Conservation (phyloP, 495 filamentous ascomycete genomes). For the Lentithecium fluviatile region DNA sequence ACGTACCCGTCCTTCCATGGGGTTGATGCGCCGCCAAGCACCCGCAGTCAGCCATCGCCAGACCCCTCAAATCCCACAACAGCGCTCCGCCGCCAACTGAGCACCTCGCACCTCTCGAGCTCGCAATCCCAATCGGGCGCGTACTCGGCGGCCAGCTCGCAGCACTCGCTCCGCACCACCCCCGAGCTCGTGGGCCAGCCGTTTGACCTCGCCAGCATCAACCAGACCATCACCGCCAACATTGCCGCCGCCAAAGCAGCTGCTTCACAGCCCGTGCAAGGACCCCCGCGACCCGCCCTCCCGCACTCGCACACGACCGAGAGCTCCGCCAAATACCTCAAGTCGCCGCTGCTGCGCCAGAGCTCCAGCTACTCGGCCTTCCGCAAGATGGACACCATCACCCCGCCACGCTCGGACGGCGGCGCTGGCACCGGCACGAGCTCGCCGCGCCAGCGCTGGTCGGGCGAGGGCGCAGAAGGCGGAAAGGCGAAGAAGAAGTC, state of each 20-base stretch:
- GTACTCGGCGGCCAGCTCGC: not conserved
- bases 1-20: constrained; percentile 30
- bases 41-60: not conserved
- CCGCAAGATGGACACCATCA: constrained; percentile 57
- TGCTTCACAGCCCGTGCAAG: constrained; percentile 8
- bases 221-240: constrained; percentile 22
- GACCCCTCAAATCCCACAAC: not conserved
- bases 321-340: constrained; percentile 1
- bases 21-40: not conserved
- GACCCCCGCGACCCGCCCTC: constrained; percentile 10
- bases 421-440: constrained; percentile 23
- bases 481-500: constrained; percentile 71
- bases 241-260: not conserved
- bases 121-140: not conserved
- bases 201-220: constrained; percentile 25
- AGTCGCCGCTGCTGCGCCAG: constrained; percentile 63
- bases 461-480: constrained; percentile 69
- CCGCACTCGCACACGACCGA: constrained; percentile 25
- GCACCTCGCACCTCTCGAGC: not conserved
- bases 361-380: constrained; percentile 73
- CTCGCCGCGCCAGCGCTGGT: constrained; percentile 67
- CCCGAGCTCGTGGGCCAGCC: constrained; percentile 33
- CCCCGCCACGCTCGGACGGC: constrained; percentile 49
- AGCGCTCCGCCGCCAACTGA: not conserved
- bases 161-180: constrained; percentile 12